A percentile compares a stretch with the other conserved stretches of the same genome.
Evolutionary conservation across 2,329 filamentous ascomycete species (phyloP).

Genomic region (Ceratocystis variospora): DNA sequence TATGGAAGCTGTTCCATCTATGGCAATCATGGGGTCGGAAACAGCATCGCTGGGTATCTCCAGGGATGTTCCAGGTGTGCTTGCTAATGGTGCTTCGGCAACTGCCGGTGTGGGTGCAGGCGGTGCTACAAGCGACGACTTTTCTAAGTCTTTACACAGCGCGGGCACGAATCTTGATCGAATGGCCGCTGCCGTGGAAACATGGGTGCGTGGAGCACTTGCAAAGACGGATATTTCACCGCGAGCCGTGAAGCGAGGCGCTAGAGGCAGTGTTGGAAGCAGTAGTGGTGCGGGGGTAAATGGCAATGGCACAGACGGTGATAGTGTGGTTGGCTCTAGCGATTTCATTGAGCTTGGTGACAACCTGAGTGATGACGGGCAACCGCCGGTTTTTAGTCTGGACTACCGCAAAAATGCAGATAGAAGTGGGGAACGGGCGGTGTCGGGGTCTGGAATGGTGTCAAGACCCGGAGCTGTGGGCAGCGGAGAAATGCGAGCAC

Average conservation of each 20-base stretch:
- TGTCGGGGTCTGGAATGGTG: not conserved
- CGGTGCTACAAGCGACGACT: slow-evolving; percentile 23
- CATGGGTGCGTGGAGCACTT: slow-evolving; percentile 77
- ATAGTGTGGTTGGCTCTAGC: slow-evolving; percentile 29
- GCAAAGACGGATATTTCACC: slow-evolving; percentile 34
- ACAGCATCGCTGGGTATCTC: slow-evolving; percentile 44
- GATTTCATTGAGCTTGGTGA: slow-evolving; percentile 63
- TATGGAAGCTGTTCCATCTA: slow-evolving; percentile 52
- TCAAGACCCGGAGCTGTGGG: slow-evolving; percentile 10
- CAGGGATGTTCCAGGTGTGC: slow-evolving; percentile 27
- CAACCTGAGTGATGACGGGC: slow-evolving; percentile 42
- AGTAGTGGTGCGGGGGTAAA: slow-evolving; percentile 23
- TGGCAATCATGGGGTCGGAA: slow-evolving; percentile 50
- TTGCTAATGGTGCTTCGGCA: slow-evolving; percentile 38
- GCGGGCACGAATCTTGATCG: slow-evolving; percentile 55
- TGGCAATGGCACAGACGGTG: slow-evolving; percentile 23
- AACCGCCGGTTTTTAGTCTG: slow-evolving; percentile 19
- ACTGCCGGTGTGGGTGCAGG: slow-evolving; percentile 20
- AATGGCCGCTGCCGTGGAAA: slow-evolving; percentile 74
- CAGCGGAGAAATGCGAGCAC: not conserved
- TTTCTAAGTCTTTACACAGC: slow-evolving; percentile 21
- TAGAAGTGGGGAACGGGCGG: not conserved
- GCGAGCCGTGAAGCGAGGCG: not conserved
- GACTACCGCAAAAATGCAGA: not conserved
- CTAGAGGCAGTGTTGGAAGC: not conserved